Percentiles rank a stretch among this genome's conserved stretches.
Evolutionary conservation across 108 stramenopile species (phyloP).

Genomic region (Asterionellopsis glacialis): DNA sequence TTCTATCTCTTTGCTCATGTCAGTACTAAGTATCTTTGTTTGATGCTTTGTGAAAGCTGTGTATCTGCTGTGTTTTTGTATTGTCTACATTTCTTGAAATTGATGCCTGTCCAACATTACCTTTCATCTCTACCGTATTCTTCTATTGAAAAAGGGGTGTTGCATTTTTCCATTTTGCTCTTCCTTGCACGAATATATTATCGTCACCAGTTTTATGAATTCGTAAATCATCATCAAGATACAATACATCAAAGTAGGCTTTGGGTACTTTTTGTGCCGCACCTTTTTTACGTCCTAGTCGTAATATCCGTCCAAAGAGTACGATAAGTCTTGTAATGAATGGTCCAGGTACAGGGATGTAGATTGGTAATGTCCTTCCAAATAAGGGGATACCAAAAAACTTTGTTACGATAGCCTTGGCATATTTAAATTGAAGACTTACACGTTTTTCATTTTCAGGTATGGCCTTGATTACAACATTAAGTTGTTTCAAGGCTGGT

Average conservation of each 20-base stretch:
- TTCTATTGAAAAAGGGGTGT: slow-evolving; percentile 4
- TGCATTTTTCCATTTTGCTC: slow-evolving; percentile 19
- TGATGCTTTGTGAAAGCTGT: no score
- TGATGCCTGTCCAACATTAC: no score
- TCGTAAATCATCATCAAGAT: slow-evolving; percentile 35
- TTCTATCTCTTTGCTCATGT: no score
- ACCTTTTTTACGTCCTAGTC: slow-evolving; percentile 10
- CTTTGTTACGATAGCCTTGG: slow-evolving; percentile 35
- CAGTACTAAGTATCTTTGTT: no score
- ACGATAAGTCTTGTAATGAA: slow-evolving; percentile 18
- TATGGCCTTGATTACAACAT: slow-evolving; percentile 22
- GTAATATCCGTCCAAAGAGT: slow-evolving; percentile 7
- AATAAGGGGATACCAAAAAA: slow-evolving; percentile 17
- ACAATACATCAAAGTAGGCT: slow-evolving; percentile 41
- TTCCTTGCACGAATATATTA: slow-evolving; percentile 40
- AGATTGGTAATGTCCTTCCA: slow-evolving; percentile 10
- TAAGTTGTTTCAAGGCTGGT: slow-evolving; percentile 20
- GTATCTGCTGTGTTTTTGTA: no score
- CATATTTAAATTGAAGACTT: slow-evolving; percentile 47
- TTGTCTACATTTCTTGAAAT: no score
- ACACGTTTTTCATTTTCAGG: slow-evolving; percentile 26
- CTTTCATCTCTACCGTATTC: no score
- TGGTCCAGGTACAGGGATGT: slow-evolving; percentile 34
- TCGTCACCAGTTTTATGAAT: slow-evolving; percentile 43
- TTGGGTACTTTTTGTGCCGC: slow-evolving; percentile 17